Conservation (phyloP, 176 grass and related monocot species). For the Hordeum vulgare region DNA sequence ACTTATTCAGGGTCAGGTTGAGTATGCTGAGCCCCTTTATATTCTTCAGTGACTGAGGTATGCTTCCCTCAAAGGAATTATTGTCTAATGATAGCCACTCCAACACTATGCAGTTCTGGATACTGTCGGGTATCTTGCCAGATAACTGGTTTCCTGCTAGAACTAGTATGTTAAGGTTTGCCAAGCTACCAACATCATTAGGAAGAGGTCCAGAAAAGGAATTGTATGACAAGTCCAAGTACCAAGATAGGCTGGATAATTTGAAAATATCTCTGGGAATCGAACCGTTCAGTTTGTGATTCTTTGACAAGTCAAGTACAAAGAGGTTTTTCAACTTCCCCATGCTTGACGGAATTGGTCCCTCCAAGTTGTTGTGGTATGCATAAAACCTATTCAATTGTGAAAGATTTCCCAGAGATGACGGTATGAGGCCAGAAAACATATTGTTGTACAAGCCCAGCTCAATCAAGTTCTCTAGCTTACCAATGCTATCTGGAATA, state of each 20-base stretch:
- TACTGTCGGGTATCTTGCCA: slow-evolving; percentile 1
- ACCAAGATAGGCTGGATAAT: neutral
- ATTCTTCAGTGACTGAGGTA: neutral
- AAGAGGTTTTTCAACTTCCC: neutral
- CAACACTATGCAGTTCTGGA: neutral
- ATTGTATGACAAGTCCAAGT: slow-evolving; percentile 7
- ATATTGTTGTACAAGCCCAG: neutral
- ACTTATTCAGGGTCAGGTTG: slow-evolving; percentile 5
- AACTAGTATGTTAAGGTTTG: neutral
- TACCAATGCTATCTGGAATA: neutral
- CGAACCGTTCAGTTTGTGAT: neutral
- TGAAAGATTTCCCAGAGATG: neutral
- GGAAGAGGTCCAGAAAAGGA: neutral
- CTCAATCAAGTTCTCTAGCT: neutral
- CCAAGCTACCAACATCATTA: neutral
- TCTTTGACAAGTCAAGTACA: neutral
- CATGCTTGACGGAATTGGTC: neutral
- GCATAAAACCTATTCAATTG: neutral
- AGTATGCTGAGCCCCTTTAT: neutral
- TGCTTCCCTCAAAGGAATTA: neutral
- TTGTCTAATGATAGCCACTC: neutral
- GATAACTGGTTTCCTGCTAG: slow-evolving; percentile 2
- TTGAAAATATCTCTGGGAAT: neutral
- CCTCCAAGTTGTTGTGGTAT: neutral
- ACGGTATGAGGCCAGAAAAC: neutral